Evolutionary conservation across 2,329 filamentous ascomycete species (phyloP).

Genomic region (Aureobasidium leucospermi): DNA sequence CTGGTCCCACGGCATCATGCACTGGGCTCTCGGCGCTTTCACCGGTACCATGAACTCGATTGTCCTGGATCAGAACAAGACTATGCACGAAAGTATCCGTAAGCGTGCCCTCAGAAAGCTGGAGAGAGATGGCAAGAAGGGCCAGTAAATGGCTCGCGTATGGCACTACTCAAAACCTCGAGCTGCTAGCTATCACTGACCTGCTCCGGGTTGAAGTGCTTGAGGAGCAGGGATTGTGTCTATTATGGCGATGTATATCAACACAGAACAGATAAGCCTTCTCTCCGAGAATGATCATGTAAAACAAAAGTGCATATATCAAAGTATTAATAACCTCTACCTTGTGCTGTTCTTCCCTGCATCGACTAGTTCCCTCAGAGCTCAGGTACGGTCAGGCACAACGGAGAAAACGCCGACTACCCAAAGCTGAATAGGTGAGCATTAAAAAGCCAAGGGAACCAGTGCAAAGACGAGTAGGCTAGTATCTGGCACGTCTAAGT

Average conservation of each 20-base stretch:
- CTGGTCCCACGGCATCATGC: slow-evolving; percentile 85
- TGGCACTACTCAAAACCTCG: neutral
- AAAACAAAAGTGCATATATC: too few species aligned
- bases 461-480: too few species aligned
- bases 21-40: slow-evolving; percentile 65
- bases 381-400: neutral
- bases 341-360: neutral
- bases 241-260: too few species aligned
- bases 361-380: neutral
- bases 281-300: too few species aligned
- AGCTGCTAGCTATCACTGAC: neutral
- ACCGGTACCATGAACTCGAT: slow-evolving; percentile 51
- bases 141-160: slow-evolving; percentile 9
- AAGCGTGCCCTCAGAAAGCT: slow-evolving; percentile 76
- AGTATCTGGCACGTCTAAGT: too few species aligned
- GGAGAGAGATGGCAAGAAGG: slow-evolving; percentile 72
- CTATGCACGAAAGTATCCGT: slow-evolving; percentile 77
- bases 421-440: too few species aligned
- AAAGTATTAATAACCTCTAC: neutral
- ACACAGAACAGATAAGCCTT: too few species aligned
- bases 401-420: neutral
- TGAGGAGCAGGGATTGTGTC: too few species aligned
- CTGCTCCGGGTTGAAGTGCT: neutral
- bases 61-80: slow-evolving; percentile 54
- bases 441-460: too few species aligned